Conservation (phyloP, 139 green algal species). For the Closterium sp. region DNA sequence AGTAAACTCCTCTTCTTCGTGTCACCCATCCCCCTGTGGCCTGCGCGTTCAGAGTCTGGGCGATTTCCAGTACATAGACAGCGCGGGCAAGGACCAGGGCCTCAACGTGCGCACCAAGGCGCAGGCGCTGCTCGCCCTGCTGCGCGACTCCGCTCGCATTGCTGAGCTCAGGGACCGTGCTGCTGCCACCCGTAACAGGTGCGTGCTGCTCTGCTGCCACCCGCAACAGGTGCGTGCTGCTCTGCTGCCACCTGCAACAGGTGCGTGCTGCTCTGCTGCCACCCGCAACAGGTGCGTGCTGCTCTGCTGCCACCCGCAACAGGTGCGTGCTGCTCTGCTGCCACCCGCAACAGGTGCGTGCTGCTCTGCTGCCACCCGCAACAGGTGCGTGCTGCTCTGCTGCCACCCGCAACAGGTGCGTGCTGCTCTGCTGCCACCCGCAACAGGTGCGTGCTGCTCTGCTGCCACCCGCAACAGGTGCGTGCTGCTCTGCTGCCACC, state of each 20-base stretch:
- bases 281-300: background rate
- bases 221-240: too few relatives aligned
- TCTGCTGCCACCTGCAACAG: too few relatives aligned
- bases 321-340: background rate
- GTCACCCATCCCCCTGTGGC: background rate
- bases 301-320: background rate
- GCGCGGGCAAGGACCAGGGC: constrained; percentile 69
- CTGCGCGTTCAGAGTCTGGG: constrained; percentile 48
- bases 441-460: background rate
- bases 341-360: constrained; percentile 34
- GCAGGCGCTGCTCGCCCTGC: constrained; percentile 35
- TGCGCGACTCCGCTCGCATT: constrained; percentile 44
- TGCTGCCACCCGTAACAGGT: constrained; percentile 39
- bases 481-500: background rate
- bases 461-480: background rate
- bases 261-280: background rate
- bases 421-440: background rate
- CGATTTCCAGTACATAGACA: constrained; percentile 67
- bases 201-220: background rate
- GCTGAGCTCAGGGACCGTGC: constrained; percentile 44
- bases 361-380: too few relatives aligned
- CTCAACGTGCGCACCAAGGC: constrained; percentile 77
- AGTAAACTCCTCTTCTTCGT: background rate
- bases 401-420: too few relatives aligned
- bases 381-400: too few relatives aligned